phyloP scores from a whole-genome alignment of 306 rosid species.

The Vigna reflexopilosa region DNA sequence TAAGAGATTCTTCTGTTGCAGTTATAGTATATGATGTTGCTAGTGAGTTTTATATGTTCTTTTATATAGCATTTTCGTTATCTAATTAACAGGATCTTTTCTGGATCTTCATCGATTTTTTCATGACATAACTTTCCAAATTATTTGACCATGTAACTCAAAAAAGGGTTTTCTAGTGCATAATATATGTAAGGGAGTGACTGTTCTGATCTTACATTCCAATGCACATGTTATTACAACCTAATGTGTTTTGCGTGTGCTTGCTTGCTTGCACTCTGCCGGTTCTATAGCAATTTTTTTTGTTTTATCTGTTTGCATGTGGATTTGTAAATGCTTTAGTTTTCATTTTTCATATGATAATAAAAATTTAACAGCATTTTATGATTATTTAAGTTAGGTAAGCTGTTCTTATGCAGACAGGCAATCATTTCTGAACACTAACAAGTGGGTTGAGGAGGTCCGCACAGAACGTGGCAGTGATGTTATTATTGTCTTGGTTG shows the following conservation, averaged over 20 bases:
- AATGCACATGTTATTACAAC: constrained; percentile 4
- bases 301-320: constrained; percentile 24
- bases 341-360: constrained; percentile 11
- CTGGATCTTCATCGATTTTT: neutral
- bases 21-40: constrained; percentile 93
- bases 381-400: constrained; percentile 37
- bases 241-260: neutral
- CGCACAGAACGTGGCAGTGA: constrained; percentile 93
- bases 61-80: constrained; percentile 11
- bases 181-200: constrained; percentile 16
- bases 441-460: constrained; percentile 95
- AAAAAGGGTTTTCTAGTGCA: neutral
- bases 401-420: constrained; percentile 73
- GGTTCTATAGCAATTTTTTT: neutral
- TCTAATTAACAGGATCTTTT: constrained; percentile 3
- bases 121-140: neutral
- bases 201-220: constrained; percentile 12
- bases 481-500: constrained; percentile 95
- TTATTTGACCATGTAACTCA: constrained; percentile 9
- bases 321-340: constrained; percentile 31
- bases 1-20: constrained; percentile 97
- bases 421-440: constrained; percentile 88
- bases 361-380: neutral
- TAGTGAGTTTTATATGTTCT: constrained; percentile 61
- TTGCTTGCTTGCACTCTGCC: constrained; percentile 4